phyloP scores from a whole-genome alignment of 768 basidiomycete species.

The Rossbeevera mucosa region DNA sequence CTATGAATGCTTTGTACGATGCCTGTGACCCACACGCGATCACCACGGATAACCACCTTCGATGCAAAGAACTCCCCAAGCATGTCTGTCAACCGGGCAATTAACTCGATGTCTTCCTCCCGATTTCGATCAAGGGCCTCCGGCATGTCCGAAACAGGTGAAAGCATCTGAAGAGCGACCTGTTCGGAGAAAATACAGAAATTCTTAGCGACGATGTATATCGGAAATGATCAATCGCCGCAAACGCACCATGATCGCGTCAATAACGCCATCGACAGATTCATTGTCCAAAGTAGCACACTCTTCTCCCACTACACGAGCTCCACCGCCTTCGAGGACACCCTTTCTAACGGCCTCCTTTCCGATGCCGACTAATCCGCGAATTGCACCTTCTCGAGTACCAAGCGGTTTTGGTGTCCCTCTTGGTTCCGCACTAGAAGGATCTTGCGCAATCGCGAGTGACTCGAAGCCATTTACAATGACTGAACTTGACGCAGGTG shows the following conservation, averaged over 20 bases:
- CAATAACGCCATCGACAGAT: constrained; percentile 45
- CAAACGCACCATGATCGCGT: constrained; percentile 56
- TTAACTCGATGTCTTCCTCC: constrained; percentile 44
- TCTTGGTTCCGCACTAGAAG: constrained; percentile 38
- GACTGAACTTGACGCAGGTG: constrained; percentile 9
- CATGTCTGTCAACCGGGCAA: constrained; percentile 45
- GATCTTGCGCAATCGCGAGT: constrained; percentile 17
- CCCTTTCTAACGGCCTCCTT: constrained; percentile 83
- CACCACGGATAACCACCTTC: constrained; percentile 41
- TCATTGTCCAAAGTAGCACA: constrained; percentile 32
- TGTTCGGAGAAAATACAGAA: constrained; percentile 19
- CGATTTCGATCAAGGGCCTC: constrained; percentile 50
- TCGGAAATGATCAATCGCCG: neutral
- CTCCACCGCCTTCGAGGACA: constrained; percentile 75
- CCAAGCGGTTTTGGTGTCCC: constrained; percentile 60
- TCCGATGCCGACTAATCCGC: constrained; percentile 80
- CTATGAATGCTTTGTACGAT: constrained; percentile 38
- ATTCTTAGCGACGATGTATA: neutral
- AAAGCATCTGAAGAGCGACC: constrained; percentile 61
- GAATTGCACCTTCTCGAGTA: constrained; percentile 85
- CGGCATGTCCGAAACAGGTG: constrained; percentile 53
- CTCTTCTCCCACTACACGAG: constrained; percentile 68
- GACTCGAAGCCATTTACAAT: constrained; percentile 27
- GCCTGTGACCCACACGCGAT: constrained; percentile 62
- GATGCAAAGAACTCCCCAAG: constrained; percentile 64